Base-by-base conservation (phyloP, 2,329 filamentous ascomycete species). In the Ophiostoma himal-ulmi region DNA sequence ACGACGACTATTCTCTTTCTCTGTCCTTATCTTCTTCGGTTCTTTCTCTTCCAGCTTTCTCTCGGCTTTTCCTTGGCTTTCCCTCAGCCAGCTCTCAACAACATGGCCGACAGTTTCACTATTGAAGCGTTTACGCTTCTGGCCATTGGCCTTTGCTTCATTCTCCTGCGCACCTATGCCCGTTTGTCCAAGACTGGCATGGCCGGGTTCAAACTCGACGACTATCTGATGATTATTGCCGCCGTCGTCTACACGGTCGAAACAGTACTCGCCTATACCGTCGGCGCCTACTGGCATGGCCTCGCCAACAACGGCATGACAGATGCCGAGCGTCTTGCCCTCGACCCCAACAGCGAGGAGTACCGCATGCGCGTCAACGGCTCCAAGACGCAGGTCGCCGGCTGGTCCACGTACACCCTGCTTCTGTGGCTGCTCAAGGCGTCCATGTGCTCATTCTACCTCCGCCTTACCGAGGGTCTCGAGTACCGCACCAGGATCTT, bases 201-300 rank as follows among this genome's bases (percentile, higher is more conserved):
- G 52, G 78, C 77, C 70, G 80, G 81, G n/a, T 82, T 89, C 70
- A 80, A 82, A 73, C 79, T 82, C 0, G 87, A 89, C 76, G 88
- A 90, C 72, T 88, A 85, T 74, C 75, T 89, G 39, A 86, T 88
- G 78, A 77, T 83, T 64, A n/a, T 86, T 22, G 85, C 83, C 5
- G 81, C 81, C 72, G 84, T 71, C 1, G 66, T 71, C 44, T 74
- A 74, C 60, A 68, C 76, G 6, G 71, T 71, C 30, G 77, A 78
- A 34, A 78, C 77, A 1, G 71, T 73, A 2, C 73, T 78, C 13
- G 77, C 78, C 3, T 78, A 77, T 69, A 71, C 74, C 0, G 77
- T 79, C 0, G 76, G 75, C 4, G 74, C 72, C 1, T 75, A 74
- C 14, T 77, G 74, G 72, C 72, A 75, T 1, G 77, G 77, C 5